Percentiles rank a stretch among this genome's conserved stretches.
These are phyloP conservation scores for Trichoderma sp. DNA, from an alignment of 2,329 filamentous ascomycete genomes.

Conservation along the genomic window DNA sequence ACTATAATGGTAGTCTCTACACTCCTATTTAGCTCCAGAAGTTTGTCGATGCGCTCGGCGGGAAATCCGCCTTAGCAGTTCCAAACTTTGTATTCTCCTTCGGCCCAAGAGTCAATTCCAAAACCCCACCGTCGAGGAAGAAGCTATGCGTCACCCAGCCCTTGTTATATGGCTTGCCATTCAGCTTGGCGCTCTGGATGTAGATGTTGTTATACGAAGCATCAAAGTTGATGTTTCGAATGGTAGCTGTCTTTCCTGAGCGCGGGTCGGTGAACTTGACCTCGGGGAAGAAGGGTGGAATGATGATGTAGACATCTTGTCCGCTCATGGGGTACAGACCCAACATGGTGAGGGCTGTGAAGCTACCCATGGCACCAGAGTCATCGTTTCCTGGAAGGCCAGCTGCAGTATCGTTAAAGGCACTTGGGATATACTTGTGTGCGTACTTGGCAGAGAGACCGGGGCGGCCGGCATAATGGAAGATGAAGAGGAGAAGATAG, in stretches of 20 bases:
- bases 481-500: constrained; percentile 51
- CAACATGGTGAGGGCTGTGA: constrained; percentile 49
- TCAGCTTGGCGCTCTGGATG: constrained; percentile 55
- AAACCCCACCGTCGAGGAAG: constrained; percentile 53
- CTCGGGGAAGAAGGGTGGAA: constrained; percentile 50
- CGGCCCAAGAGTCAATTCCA: constrained; percentile 54
- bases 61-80: constrained; percentile 21
- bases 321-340: constrained; percentile 54
- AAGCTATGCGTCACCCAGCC: constrained; percentile 62
- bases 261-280: constrained; percentile 36
- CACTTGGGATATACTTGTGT: constrained; percentile 63
- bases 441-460: constrained; percentile 52
- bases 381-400: constrained; percentile 59
- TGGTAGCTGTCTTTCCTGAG: constrained; percentile 30
- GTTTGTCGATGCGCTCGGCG: constrained; percentile 26
- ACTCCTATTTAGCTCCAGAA: constrained; percentile 21
- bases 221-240: constrained; percentile 38
- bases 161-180: constrained; percentile 52
- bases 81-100: constrained; percentile 42
- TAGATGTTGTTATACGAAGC: constrained; percentile 50
- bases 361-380: constrained; percentile 53
- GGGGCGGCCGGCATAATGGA: constrained; percentile 66
- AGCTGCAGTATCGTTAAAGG: constrained; percentile 62
- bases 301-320: constrained; percentile 52
- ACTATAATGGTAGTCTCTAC: neutral